phyloP scores from a whole-genome alignment of 2,329 filamentous ascomycete species.

The Beauveria bassiana region DNA sequence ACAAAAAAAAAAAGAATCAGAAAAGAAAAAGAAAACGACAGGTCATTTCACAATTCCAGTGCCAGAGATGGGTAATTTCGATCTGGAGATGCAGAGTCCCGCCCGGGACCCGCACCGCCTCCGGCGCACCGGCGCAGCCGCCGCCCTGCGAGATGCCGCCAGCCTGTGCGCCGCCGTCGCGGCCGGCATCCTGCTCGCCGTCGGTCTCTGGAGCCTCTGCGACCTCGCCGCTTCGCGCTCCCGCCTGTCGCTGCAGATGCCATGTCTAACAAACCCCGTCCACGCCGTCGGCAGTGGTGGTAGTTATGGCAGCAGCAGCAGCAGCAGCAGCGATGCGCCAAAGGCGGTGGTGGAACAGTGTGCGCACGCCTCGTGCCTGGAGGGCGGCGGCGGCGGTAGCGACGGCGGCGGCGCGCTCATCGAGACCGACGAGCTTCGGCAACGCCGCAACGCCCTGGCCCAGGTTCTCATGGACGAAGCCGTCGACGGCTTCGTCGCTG shows the following conservation, averaged over 20 bases:
- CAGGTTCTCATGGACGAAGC: slow-evolving; percentile 41
- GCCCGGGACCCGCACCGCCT: neutral
- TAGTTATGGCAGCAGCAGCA: neutral
- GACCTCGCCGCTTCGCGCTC: neutral
- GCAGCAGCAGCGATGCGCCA: neutral
- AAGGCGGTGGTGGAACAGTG: slow-evolving; percentile 29
- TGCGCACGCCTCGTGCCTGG: slow-evolving; percentile 44
- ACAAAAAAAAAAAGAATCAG: neutral
- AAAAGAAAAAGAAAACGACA: neutral
- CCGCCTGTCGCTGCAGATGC: neutral
- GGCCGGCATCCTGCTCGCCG: neutral
- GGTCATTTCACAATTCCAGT: neutral
- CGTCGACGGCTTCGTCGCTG: slow-evolving; percentile 52
- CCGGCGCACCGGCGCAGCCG: neutral
- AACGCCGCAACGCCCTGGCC: slow-evolving; percentile 49
- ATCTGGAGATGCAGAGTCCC: slow-evolving; percentile 1
- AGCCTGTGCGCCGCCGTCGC: slow-evolving; percentile 9
- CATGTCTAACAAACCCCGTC: too few species aligned
- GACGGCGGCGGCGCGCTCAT: slow-evolving; percentile 34
- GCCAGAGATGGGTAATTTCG: neutral
- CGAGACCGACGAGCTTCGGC: slow-evolving; percentile 41
- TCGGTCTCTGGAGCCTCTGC: neutral
- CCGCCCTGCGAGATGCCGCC: slow-evolving; percentile 1
- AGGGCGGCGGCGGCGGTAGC: slow-evolving; percentile 22
- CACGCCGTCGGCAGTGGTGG: too few species aligned